Evolutionary conservation across 2,329 filamentous ascomycete species (phyloP), one percentile per base, ranked within the genome.

Genomic region (Ophiostoma tasmaniense): DNA sequence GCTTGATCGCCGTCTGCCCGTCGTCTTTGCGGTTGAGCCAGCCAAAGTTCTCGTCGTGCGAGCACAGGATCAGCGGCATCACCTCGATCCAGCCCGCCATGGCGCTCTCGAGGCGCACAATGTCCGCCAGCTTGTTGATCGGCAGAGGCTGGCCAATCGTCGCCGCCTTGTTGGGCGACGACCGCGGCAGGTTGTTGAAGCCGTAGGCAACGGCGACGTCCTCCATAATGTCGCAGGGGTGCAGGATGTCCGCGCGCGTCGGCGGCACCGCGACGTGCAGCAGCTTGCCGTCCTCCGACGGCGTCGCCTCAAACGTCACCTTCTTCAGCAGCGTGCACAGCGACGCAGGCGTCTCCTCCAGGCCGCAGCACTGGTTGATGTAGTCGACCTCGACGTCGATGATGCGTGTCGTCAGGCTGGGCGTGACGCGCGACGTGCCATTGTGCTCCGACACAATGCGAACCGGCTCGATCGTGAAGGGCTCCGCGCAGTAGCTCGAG

Each of bases 151-250:
- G 90, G 64, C 92, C 96, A 71, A 97, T 88, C 6, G 92, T 95
- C 68, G 90, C 90, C 30, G 91, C 90, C 76, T 93, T 93, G 79
- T 89, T 93, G 10, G 93, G 93, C 76, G 94, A 92, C 66, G 90
- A 88, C 67, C 93, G 89, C 0, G 94, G 93, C 22, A 99, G 89
- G 72, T 91, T 92, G 84, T 99, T 99, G 86, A 97, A 99, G 73
- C 96, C 95, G 78, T 98, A 97, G 67, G 92, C 93, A 73, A 99
- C 95, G 55, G 93, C 95, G 25, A 96, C 89, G 77, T 99, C 96
- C 81, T 99, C 95, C 94, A 99, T 99, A 74, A 99, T 91, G 77
- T 99, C 95, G 75, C 93, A 96, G 77, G 97, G 91, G 79, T 99
- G 95, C 39, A 99, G 88, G 59, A 99, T 90, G 78, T 99, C 95